Conservation (phyloP, 331 rosid species). For the Pyrus hybrid region DNA sequence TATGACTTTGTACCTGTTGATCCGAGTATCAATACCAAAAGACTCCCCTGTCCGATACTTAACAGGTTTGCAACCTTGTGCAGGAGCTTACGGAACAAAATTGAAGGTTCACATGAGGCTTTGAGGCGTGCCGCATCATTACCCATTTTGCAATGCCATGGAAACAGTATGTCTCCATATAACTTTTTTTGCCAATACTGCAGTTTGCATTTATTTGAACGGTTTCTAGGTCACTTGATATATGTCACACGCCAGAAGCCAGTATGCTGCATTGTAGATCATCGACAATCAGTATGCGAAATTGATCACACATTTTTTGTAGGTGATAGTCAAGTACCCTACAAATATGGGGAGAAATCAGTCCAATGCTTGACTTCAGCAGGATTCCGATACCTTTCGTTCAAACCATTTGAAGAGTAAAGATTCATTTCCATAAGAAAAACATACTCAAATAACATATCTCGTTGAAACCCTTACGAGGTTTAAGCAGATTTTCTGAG, state of each 20-base stretch:
- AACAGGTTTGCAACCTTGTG: conserved; percentile 4
- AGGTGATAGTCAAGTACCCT: conserved; percentile 78
- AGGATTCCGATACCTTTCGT: conserved; percentile 64
- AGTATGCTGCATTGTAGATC: background rate
- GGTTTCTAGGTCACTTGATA: background rate
- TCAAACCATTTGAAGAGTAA: conserved; percentile 89
- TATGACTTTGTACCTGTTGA: conserved; percentile 7
- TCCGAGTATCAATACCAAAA: background rate
- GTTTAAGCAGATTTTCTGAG: background rate
- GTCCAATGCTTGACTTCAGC: conserved; percentile 62
- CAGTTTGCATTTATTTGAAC: background rate
- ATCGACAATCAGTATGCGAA: background rate
- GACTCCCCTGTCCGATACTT: background rate
- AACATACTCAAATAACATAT: background rate
- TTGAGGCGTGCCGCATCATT: conserved; percentile 66
- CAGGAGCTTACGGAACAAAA: conserved; percentile 77
- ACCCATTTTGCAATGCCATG: conserved; percentile 77
- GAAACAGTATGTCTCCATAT: conserved; percentile 48
- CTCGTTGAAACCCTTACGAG: background rate
- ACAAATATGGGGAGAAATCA: conserved; percentile 66
- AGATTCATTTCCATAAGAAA: background rate
- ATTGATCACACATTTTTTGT: background rate
- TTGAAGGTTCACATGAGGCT: conserved; percentile 72
- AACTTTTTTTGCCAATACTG: background rate
- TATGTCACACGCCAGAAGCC: background rate